phyloP scores from a whole-genome alignment of 305 asterid genomes.

The Fraxinus velutina region DNA sequence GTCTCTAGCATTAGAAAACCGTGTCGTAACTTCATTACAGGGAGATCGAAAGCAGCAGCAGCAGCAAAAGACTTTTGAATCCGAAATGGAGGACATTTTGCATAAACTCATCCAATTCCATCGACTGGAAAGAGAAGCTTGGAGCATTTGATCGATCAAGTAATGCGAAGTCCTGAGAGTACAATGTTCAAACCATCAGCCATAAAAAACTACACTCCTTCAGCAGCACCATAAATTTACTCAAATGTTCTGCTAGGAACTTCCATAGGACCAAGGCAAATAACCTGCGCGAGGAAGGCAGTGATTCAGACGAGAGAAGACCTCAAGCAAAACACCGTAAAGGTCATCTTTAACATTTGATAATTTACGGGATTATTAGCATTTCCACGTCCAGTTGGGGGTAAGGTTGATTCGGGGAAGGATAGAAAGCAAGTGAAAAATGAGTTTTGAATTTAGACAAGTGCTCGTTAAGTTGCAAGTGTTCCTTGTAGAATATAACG shows the following conservation, averaged over 20 bases:
- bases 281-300: background rate
- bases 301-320: background rate
- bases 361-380: background rate
- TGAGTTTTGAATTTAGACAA: background rate
- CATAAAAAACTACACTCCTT: background rate
- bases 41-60: background rate
- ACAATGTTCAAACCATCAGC: background rate
- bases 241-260: background rate
- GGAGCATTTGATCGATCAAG: background rate
- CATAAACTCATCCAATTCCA: background rate
- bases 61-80: background rate
- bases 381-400: background rate
- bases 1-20: background rate
- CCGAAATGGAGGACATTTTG: background rate
- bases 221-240: background rate
- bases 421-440: background rate
- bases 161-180: slow-evolving; percentile 1
- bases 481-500: background rate
- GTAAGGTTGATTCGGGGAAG: background rate
- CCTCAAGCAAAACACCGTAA: background rate
- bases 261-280: background rate
- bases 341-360: background rate
- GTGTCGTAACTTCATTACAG: background rate
- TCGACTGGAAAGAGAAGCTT: background rate
- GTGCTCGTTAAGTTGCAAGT: background rate